Evolutionary conservation across 352 stramenopile species (phyloP).

Genomic region (Phytophthora macrochlamydospora): DNA sequence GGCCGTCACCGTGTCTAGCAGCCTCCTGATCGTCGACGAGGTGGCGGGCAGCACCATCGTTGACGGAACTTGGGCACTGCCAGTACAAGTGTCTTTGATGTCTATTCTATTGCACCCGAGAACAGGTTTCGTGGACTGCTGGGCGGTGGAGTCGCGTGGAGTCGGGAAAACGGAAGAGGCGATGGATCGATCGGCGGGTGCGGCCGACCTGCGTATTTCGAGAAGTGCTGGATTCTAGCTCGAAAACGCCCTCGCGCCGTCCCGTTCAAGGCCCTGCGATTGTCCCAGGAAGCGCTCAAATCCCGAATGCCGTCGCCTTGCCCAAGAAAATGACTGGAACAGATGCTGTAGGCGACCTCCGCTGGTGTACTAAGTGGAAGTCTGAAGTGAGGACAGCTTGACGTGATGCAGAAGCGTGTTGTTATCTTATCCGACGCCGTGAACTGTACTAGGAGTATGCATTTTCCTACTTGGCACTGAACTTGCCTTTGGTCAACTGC

Average conservation of each 20-base stretch:
- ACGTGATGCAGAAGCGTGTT: conserved; percentile 4
- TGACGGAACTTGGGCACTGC: background rate
- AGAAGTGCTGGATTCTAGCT: background rate
- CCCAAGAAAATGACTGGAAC: conserved; percentile 30
- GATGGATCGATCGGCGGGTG: too few relatives aligned
- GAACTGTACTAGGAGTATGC: too few relatives aligned
- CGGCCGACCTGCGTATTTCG: conserved; percentile 3
- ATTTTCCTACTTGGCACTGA: background rate
- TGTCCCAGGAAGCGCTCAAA: conserved; percentile 15
- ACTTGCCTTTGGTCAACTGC: too few relatives aligned
- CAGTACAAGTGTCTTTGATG: too few relatives aligned
- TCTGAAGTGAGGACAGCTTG: background rate
- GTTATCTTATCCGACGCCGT: background rate
- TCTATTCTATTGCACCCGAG: background rate
- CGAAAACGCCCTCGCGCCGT: conserved; percentile 11
- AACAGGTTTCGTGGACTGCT: background rate
- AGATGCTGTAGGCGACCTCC: conserved; percentile 14
- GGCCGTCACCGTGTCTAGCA: conserved; percentile 19
- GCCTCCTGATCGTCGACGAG: conserved; percentile 13
- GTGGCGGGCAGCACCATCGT: conserved; percentile 24
- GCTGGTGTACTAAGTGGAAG: conserved; percentile 1
- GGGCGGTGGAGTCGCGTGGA: conserved; percentile 7
- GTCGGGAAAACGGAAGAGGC: background rate
- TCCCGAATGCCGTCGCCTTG: conserved; percentile 12
- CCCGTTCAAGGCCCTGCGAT: background rate